Conservation (phyloP, 441 rosid species). For the Manihot esculenta region DNA sequence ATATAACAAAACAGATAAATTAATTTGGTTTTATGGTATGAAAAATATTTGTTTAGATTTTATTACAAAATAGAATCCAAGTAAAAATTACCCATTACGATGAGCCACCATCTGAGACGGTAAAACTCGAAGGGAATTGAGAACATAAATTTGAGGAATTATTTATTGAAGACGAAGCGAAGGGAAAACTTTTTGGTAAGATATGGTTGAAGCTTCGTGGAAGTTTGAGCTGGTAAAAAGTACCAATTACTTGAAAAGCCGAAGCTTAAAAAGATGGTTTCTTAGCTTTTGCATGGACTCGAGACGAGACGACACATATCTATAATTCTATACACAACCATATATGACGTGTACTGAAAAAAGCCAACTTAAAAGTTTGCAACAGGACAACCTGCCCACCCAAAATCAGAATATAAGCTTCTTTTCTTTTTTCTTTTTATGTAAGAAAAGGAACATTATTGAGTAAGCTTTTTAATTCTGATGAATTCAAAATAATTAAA, state of each 20-base stretch:
- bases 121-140: too few species aligned
- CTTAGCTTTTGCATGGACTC: constrained; percentile 47
- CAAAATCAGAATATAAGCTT: neutral
- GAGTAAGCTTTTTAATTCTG: neutral
- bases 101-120: too few species aligned
- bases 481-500: neutral
- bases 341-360: constrained; percentile 9
- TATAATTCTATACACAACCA: constrained; percentile 11
- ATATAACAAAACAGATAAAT: too few species aligned
- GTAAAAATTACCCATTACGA: too few species aligned
- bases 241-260: constrained; percentile 37
- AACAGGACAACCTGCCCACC: neutral
- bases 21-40: too few species aligned
- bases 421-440: neutral
- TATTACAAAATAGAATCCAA: too few species aligned
- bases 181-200: neutral
- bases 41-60: too few species aligned
- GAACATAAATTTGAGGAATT: too few species aligned
- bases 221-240: constrained; percentile 34
- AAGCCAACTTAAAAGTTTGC: constrained; percentile 21
- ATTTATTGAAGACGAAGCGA: too few species aligned
- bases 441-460: neutral
- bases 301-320: constrained; percentile 41
- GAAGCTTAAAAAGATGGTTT: constrained; percentile 26
- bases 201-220: constrained; percentile 18